These are phyloP conservation scores for Hericium rajendrae DNA, from an alignment of 768 basidiomycete species.

Conservation along the genomic window DNA sequence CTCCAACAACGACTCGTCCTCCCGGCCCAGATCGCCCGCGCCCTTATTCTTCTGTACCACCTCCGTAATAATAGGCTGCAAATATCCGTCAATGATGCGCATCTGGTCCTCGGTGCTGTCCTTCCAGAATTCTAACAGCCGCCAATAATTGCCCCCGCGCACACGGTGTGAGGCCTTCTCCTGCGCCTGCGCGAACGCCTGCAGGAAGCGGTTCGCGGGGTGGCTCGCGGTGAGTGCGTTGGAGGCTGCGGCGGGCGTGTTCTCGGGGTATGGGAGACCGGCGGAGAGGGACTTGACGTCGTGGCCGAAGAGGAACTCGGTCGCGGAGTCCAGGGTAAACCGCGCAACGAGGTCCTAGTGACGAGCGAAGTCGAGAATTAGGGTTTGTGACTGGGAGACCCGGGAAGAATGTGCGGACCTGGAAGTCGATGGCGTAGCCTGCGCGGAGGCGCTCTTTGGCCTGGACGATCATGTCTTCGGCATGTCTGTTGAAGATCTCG, in stretches of 20 bases:
- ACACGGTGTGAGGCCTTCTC: neutral
- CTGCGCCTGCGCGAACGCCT: conserved; percentile 4
- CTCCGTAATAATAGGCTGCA: conserved; percentile 2
- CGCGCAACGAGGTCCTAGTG: conserved; percentile 42
- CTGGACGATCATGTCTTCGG: conserved; percentile 32
- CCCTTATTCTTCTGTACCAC: conserved; percentile 8
- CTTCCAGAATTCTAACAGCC: neutral
- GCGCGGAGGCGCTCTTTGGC: conserved; percentile 38
- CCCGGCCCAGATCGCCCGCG: neutral
- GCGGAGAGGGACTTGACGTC: conserved; percentile 44
- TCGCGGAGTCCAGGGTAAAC: conserved; percentile 59
- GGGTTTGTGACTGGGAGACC: conserved; percentile 1
- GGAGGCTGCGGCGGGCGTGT: conserved; percentile 6
- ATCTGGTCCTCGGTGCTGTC: neutral
- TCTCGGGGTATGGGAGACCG: conserved; percentile 41
- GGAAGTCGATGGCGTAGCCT: conserved; percentile 50
- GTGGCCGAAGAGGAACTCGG: conserved; percentile 56
- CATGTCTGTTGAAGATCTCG: conserved; percentile 48
- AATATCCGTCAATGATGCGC: neutral
- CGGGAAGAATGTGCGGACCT: conserved; percentile 23
- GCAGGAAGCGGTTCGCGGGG: conserved; percentile 4
- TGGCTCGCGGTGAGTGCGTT: conserved; percentile 14
- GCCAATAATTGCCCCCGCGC: neutral
- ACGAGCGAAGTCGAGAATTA: conserved; percentile 14
- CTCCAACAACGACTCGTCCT: conserved; percentile 41